These are phyloP conservation scores for Puccinia coronata DNA, from an alignment of 1,284 basidiomycete genomes.

Conservation along the genomic window DNA sequence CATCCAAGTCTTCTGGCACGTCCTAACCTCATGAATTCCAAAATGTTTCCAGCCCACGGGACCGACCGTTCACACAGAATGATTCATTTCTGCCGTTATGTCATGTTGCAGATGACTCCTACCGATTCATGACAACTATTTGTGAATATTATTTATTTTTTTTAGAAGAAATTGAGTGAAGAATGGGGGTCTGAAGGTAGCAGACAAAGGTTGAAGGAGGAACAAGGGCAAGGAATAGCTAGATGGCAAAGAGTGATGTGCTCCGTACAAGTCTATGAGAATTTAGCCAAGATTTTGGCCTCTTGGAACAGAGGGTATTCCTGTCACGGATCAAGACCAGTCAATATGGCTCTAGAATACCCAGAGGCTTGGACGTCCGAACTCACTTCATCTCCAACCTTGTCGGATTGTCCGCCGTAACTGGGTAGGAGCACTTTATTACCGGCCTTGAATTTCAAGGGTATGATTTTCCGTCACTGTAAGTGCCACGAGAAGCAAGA, in stretches of 20 bases:
- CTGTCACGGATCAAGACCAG: conserved; percentile 60
- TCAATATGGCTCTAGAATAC: background rate
- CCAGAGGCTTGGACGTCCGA: background rate
- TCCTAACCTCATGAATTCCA: too few relatives aligned
- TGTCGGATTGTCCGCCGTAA: conserved; percentile 94
- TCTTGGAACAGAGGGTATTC: conserved; percentile 96
- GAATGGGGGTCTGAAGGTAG: background rate
- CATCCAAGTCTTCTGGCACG: too few relatives aligned
- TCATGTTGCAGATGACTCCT: too few relatives aligned
- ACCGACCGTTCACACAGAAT: too few relatives aligned
- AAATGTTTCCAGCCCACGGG: too few relatives aligned
- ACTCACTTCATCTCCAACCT: conserved; percentile 92
- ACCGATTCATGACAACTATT: too few relatives aligned
- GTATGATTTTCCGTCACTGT: conserved; percentile 73
- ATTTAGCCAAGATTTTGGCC: conserved; percentile 93
- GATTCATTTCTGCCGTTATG: too few relatives aligned
- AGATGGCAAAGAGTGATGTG: background rate
- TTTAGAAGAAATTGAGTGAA: too few relatives aligned
- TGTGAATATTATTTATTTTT: too few relatives aligned
- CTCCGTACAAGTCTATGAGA: conserved; percentile 61
- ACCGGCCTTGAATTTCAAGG: conserved; percentile 78
- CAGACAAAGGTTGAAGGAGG: background rate
- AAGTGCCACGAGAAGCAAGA: too few relatives aligned
- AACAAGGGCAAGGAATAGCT: background rate
- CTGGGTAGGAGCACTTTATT: conserved; percentile 91